Conservation (phyloP, 139 green algal species). For the Coelastrella sp. region DNA sequence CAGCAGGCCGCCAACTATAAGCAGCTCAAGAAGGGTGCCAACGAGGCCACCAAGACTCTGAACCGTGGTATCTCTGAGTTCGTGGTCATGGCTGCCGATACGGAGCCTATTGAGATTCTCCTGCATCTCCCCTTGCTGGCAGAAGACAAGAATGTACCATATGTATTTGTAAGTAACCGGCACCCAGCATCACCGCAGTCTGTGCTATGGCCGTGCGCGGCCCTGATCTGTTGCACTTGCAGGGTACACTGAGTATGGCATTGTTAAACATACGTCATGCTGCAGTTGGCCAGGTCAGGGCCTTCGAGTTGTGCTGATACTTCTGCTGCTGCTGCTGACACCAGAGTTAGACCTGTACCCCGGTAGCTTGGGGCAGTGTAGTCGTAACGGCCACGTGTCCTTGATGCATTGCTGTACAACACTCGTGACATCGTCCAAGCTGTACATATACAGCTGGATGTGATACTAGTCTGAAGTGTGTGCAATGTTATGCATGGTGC, state of each 20-base stretch:
- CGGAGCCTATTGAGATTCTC: constrained; percentile 99
- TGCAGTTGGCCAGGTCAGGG: no score
- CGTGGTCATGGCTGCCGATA: constrained; percentile 98
- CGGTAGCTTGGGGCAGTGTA: no score
- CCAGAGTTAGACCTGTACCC: no score
- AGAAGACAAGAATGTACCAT: constrained; percentile 99
- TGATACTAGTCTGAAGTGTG: no score
- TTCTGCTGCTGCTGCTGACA: not conserved
- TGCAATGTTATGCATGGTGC: no score
- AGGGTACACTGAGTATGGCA: no score
- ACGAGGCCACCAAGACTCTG: constrained; percentile 97
- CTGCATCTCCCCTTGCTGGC: constrained; percentile 98
- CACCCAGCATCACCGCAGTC: not conserved
- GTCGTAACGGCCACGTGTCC: no score
- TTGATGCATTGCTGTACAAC: no score
- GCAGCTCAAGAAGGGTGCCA: constrained; percentile 99
- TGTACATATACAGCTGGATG: no score
- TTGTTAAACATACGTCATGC: no score
- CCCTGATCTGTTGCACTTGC: not conserved
- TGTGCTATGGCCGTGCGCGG: not conserved
- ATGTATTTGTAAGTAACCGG: constrained; percentile 88
- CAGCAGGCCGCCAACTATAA: constrained; percentile 99
- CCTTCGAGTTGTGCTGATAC: not conserved
- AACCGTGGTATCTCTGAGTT: constrained; percentile 98
- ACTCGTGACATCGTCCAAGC: no score